Base-by-base conservation (phyloP, 2,329 filamentous ascomycete genomes). In the Beauveria medogensis region DNA sequence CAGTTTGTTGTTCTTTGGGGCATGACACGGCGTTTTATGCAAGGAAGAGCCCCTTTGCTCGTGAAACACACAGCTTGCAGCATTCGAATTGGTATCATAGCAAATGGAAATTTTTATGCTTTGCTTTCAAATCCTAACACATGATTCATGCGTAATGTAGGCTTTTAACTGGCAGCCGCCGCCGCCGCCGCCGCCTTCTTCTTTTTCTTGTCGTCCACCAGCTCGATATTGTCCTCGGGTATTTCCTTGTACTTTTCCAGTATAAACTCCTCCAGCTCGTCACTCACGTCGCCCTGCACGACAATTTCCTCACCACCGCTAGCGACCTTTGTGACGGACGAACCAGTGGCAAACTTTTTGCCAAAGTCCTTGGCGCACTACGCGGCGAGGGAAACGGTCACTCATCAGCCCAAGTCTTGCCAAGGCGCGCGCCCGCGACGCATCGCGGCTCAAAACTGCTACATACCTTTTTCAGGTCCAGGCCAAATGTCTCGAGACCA, bases 311-410 rank as follows among this genome's bases (percentile, higher is more conserved):
- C 94, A 20, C 90, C 90, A 24, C 91, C 91, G 60, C 86, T 87
- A 0, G 91, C 83, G 1, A 89, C 84, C 78, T 97, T 96, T 9
- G 93, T 97, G 50, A 99, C 94, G 50, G 88, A 92, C 18, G 87
- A 89, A 0, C 94, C 94, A 10, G 94, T 97, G 34, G 94, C 94
- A 71, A 99, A 97, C 77, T 97, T 97, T 84, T 97, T 99, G 64
- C 94, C 94, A 67, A 97, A 87, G 70, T 97, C 94, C 80, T 97
- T 97, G 62, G 92, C 88, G 8, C 96, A 81, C 77, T 79, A 46
- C 16, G 10, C 22, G 34, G 8, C 5, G 12, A 22, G 30, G n/a
- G 28, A 64, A 52, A 22, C 37, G 30, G 20, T 20, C 34, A 37
- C 34, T 16, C 34, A 37, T 37, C 34, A 37, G 34, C 34, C 34